phyloP scores from a whole-genome alignment of 1,284 basidiomycete genomes.

The Malassezia brasiliensis region DNA sequence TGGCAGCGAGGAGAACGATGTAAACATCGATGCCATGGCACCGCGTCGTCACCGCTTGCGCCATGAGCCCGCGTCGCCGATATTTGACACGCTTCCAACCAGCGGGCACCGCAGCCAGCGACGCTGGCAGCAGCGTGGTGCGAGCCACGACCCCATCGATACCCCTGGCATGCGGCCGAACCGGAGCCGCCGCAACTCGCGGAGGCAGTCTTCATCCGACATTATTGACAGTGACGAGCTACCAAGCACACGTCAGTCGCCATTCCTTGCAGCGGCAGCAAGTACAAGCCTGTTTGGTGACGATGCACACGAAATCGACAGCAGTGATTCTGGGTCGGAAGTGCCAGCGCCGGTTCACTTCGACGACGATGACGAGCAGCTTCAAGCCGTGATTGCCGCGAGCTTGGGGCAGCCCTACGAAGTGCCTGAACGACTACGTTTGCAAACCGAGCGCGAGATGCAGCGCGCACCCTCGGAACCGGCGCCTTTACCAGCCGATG shows the following conservation, averaged over 20 bases:
- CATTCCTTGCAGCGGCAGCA: slow-evolving; percentile 1
- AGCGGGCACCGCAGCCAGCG: slow-evolving; percentile 7
- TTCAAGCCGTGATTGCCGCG: slow-evolving; percentile 15
- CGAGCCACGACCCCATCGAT: background rate
- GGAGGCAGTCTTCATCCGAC: background rate
- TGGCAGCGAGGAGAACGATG: slow-evolving; percentile 22
- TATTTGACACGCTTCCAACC: background rate
- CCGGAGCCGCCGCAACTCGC: background rate
- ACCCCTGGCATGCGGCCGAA: background rate
- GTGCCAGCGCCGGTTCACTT: background rate
- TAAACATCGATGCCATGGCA: slow-evolving; percentile 36
- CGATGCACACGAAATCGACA: background rate
- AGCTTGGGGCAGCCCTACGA: slow-evolving; percentile 15
- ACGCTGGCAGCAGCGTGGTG: background rate
- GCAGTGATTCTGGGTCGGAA: background rate
- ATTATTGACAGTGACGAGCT: background rate
- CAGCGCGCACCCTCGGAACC: background rate
- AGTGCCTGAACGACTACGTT: background rate
- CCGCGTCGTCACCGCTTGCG: slow-evolving; percentile 13
- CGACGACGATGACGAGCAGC: slow-evolving; percentile 13
- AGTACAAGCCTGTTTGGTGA: background rate
- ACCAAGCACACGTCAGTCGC: background rate
- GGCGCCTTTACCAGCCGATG: slow-evolving; percentile 5
- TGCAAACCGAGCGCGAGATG: background rate
- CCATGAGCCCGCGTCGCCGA: background rate